Base-by-base conservation (phyloP, 805 yeast genomes). In the Dipodascus albidus region DNA sequence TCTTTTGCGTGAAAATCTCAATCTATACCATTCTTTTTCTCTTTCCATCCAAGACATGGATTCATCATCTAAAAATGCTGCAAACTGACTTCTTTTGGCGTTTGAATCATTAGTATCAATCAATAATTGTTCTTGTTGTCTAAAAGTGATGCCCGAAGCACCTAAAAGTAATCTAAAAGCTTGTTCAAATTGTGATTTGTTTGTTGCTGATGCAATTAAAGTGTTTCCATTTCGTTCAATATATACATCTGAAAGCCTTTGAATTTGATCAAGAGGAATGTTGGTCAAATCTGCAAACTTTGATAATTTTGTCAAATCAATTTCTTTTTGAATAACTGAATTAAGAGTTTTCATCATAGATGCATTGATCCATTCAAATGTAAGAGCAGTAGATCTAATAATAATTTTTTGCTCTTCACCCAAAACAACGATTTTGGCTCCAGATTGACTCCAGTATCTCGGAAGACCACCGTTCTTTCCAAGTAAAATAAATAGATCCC, bases 361-460 rank as follows among this genome's bases (percentile, higher is more conserved):
- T 31, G 77, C 70, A 53, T 68, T 66, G 20, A 78, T 76, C 67
- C 74, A 76, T 23, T 68, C 65, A 38, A 72, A 65, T 38, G 77
- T 78, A 20, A 62, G 57, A 3, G 63, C 66, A 0, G 78, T 70
- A 4, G 79, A 76, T n/a, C 64, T 56, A 15, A 77, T 65, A 8
- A 65, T 56, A 19, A 77, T 65, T 33, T 64, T 67, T 24, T 56
- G 58, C 17, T 62, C 63, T 3, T 61, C 63, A 1, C 72, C 60
- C 42, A 66, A 67, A 38, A 76, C 67, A 3, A 65, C 57, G 35
- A 77, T 64, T 49, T 64, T 60, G 2, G 73, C 71, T 1, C 79
- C 80, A 1, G 70, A 65, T 50, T 72, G 61, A 20, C 73, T 65
- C 61, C 77, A 64, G 51, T 70, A 67, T 47, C 73, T 67, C 4